Base-by-base conservation (phyloP, 75 land plant species). In the Ceratopteris richardii region DNA sequence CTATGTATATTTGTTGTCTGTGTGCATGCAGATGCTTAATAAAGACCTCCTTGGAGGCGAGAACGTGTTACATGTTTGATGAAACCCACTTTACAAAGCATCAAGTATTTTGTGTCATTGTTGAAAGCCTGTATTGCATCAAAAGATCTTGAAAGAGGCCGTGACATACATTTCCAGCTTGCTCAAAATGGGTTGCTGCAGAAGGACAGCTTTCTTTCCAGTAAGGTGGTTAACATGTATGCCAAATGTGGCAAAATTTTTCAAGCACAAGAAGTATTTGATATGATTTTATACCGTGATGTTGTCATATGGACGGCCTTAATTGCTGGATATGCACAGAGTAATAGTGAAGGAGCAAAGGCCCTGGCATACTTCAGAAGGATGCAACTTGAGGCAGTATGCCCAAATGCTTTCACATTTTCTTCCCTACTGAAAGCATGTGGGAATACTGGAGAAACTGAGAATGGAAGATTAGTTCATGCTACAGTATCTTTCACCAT, bases 271-370 rank as follows among this genome's bases (percentile, higher is more conserved):
- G 16, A 60, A 2, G 20, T 62, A 0, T 51, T 62, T 50, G 36
- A 30, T 33, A 29, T 44, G 29, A 19, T 50, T 27, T 21, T 21
- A 23, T 20, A 47, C 6, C 13, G 54, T 18, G 47, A 62, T 30
- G 33, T 50, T 14, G 54, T 62, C 29, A 9, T 20, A 20, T 62
- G 64, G 54, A 62, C 33, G 0, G 28, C 39, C 22, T 27, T 62
- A 20, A 62, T 62, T 50, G 14, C 54, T 20, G 54, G 55, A 29
- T 51, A 62, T 19, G 29, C n/a, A 7, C 31, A 47, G 6, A 17
- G 46, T 50, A 31, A 33, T 31, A 2, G 10, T 29, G n/a, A 0
- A 0, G 40, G 28, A 14, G 54, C 29, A 4, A 33, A 4, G 13
- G 54, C 64, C 2, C 19, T 62, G 31, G 6, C 12, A 14, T n/a